phyloP scores from a whole-genome alignment of 2,329 filamentous ascomycete genomes.

The Penicillium sp. region DNA sequence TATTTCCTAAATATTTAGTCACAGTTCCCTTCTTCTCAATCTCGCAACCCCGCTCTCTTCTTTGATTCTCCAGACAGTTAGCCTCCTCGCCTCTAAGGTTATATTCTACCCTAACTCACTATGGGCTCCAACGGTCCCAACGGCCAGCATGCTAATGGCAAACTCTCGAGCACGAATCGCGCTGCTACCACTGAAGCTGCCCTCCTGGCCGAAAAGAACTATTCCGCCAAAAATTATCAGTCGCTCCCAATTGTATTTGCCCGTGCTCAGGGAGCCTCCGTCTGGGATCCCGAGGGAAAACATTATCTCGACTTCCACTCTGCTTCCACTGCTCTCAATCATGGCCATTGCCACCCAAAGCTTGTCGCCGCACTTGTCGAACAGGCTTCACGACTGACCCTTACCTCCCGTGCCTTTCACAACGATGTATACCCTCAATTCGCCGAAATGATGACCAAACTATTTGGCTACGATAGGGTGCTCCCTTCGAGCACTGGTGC shows the following conservation, averaged over 20 bases:
- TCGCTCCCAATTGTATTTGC: constrained; percentile 93
- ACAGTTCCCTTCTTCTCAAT: too few species aligned
- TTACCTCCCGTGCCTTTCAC: constrained; percentile 93
- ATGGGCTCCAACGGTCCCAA: too few species aligned
- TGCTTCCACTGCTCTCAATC: constrained; percentile 96
- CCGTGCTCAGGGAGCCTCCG: constrained; percentile 77
- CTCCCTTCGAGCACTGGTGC: constrained; percentile 98
- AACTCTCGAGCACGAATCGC: too few species aligned
- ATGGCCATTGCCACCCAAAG: constrained; percentile 96
- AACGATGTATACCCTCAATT: constrained; percentile 97
- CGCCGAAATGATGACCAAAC: constrained; percentile 83
- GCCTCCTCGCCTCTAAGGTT: too few species aligned
- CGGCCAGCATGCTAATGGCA: too few species aligned
- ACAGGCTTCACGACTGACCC: constrained; percentile 83
- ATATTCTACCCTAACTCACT: too few species aligned
- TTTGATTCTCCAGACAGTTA: too few species aligned
- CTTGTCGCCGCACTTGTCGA: constrained; percentile 86
- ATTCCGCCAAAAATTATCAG: constrained; percentile 98
- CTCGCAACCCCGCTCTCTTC: too few species aligned
- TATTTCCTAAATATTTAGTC: too few species aligned
- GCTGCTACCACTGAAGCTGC: too few species aligned
- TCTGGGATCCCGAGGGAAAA: constrained; percentile 97
- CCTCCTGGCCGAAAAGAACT: constrained; percentile 69
- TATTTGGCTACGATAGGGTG: constrained; percentile 97
- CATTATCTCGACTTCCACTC: constrained; percentile 98